Base-by-base conservation (phyloP, 176 grass and related monocot species). In the Themeda triandra region DNA sequence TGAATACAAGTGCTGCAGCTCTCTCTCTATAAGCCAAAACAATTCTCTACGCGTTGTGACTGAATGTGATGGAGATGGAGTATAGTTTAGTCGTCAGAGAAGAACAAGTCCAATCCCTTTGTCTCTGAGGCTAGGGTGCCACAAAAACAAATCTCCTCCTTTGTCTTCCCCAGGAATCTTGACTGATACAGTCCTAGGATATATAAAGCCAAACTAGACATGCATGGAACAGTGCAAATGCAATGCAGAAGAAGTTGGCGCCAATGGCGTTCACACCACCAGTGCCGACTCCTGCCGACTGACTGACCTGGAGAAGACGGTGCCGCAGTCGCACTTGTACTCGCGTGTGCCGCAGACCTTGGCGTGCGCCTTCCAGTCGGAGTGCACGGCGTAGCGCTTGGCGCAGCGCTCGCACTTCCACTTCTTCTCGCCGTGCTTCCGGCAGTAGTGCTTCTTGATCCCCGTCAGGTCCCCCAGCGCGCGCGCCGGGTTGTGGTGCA, bases 281-380 rank as follows among this genome's bases (percentile, higher is more conserved):
- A n/a, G n/a, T n/a, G n/a, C n/a, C n/a, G n/a, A n/a, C n/a, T n/a
- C n/a, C n/a, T n/a, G n/a, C n/a, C n/a, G 12, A 48, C 45, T 44
- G 56, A 15, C 63, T 24, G 5, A 94, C 96, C 97, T 99, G 72
- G 97, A 99, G 89, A 99, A 99, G 86, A 99, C 78, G 6, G 92
- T 94, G 81, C 97, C 97, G 82, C 97, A 99, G 66, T 96, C 92
- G 83, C 97, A 99, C 79, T 88, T 94, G 82, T 96, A 96, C 79
- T 99, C 97, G 44, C 97, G 91, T 3, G 93, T 99, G 87, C 97
- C 97, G 73, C 97, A 99, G 63, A 99, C 88, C 84, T 99, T 99
- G 88, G 93, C 80, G 89, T 99, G 97, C 0, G 97, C 97, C 82
- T 99, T 99, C 93, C 97, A 99, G 85, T 99, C 97, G 4, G 97